These are phyloP conservation scores for Hymenoscyphus scutula DNA, from an alignment of 2,329 filamentous ascomycete genomes.

Conservation along the genomic window DNA sequence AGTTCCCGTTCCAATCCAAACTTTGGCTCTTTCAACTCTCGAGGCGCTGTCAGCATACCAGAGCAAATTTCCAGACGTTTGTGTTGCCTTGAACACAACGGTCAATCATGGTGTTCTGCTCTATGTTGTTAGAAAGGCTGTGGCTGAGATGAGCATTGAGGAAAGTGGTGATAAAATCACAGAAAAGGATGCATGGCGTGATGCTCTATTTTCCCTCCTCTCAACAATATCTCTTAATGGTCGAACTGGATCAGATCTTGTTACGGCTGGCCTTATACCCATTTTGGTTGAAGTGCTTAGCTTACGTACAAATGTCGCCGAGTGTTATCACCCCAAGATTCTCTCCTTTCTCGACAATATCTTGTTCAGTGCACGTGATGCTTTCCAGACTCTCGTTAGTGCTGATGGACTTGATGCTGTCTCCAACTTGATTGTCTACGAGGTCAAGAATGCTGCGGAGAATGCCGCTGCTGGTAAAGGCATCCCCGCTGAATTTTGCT, in stretches of 20 bases:
- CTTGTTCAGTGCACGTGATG: slow-evolving; percentile 80
- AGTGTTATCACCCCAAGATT: slow-evolving; percentile 79
- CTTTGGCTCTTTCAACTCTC: slow-evolving; percentile 74
- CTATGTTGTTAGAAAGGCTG: slow-evolving; percentile 87
- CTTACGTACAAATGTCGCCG: slow-evolving; percentile 76
- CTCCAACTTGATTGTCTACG: slow-evolving; percentile 78
- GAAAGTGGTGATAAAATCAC: slow-evolving; percentile 60
- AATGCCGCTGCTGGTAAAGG: slow-evolving; percentile 67
- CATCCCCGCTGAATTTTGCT: slow-evolving; percentile 69
- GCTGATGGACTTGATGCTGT: slow-evolving; percentile 86
- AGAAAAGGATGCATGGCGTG: slow-evolving; percentile 84
- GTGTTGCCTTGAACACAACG: slow-evolving; percentile 87
- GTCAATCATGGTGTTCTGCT: slow-evolving; percentile 95
- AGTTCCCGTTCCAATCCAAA: slow-evolving; percentile 76
- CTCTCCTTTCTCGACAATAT: slow-evolving; percentile 86
- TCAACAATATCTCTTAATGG: slow-evolving; percentile 74
- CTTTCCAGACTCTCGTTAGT: slow-evolving; percentile 77
- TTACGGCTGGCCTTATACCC: slow-evolving; percentile 84
- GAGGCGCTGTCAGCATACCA: slow-evolving; percentile 83
- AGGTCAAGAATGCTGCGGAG: slow-evolving; percentile 68
- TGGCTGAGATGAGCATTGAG: slow-evolving; percentile 71
- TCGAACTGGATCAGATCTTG: slow-evolving; percentile 77
- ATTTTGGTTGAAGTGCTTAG: slow-evolving; percentile 86
- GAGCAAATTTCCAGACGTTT: slow-evolving; percentile 77
- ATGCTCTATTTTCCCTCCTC: slow-evolving; percentile 83